phyloP scores from a whole-genome alignment of 2,329 filamentous ascomycete genomes.

The Ceratocystis harringtonii region DNA sequence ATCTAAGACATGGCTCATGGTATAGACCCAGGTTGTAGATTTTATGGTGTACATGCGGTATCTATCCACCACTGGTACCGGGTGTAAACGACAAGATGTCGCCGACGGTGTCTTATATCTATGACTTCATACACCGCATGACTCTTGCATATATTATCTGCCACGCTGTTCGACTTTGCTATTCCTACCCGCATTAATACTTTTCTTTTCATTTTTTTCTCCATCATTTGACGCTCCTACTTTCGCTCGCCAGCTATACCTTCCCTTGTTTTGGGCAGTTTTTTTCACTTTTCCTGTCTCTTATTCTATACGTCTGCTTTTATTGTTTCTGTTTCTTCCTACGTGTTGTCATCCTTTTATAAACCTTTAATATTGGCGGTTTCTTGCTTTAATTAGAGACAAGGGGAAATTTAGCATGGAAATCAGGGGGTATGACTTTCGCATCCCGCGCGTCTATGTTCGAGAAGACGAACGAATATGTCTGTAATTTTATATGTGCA shows the following conservation, averaged over 20 bases:
- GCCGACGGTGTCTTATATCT: constrained; percentile 1
- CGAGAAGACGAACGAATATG: too few species aligned
- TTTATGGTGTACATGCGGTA: background rate
- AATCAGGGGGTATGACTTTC: background rate
- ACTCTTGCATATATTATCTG: constrained; percentile 6
- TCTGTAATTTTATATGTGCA: too few species aligned
- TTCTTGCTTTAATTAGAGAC: background rate
- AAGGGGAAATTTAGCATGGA: background rate
- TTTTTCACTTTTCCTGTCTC: background rate
- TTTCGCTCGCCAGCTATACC: background rate
- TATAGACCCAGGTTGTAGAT: background rate
- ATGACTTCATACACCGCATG: background rate
- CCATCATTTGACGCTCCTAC: background rate
- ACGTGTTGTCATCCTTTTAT: background rate
- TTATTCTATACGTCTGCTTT: background rate
- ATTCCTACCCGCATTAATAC: background rate
- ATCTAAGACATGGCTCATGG: background rate
- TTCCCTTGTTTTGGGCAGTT: background rate
- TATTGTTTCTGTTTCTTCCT: background rate
- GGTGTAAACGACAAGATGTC: background rate
- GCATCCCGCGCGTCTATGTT: background rate
- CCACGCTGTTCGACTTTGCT: background rate
- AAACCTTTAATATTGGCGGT: constrained; percentile 10
- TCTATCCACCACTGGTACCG: background rate
- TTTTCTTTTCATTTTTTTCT: background rate